Conservation (phyloP, 1,139 yeast species). For the Protomyces inundatus region DNA sequence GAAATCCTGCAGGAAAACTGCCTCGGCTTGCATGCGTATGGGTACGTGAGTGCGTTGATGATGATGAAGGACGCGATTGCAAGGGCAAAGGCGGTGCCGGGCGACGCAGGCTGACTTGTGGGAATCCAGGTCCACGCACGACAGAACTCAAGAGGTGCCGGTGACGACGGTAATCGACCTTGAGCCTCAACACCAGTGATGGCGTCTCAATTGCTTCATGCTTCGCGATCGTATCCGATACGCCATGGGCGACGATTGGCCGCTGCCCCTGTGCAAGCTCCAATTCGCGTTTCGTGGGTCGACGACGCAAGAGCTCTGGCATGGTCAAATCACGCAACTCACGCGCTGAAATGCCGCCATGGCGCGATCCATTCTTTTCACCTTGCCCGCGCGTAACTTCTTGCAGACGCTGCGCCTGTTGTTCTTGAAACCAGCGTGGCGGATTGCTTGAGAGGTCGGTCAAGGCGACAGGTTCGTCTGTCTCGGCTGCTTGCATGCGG, state of each 20-base stretch:
- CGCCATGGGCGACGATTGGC: not conserved
- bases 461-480: not conserved
- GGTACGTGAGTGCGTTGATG: not conserved
- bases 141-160: not conserved
- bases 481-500: not conserved
- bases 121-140: too few relatives aligned
- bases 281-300: too few relatives aligned
- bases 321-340: not conserved
- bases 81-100: not conserved
- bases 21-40: too few relatives aligned
- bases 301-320: not conserved
- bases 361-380: not conserved
- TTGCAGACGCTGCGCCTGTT: not conserved
- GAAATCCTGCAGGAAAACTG: too few relatives aligned
- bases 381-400: not conserved
- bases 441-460: not conserved
- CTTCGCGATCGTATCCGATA: too few relatives aligned
- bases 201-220: too few relatives aligned
- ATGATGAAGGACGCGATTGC: not conserved
- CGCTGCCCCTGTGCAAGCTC: not conserved
- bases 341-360: not conserved
- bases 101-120: not conserved
- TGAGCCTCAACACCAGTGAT: not conserved
- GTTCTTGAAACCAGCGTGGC: not conserved
- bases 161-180: not conserved